Evolutionary conservation across 192 early-diverging fungal species (phyloP).

Genomic region (Dissophora globulifera): DNA sequence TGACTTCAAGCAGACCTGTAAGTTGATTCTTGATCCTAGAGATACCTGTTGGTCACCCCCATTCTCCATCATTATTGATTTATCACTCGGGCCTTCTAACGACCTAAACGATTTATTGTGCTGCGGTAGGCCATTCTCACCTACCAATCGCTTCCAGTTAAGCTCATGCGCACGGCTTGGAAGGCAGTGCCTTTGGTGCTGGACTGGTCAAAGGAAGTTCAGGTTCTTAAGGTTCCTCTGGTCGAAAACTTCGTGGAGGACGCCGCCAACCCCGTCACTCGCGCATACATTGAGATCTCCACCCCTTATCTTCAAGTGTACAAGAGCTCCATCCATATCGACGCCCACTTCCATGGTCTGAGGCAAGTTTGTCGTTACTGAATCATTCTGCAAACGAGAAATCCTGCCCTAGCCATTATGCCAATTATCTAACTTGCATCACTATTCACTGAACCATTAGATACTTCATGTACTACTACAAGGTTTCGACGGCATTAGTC

Average conservation of each 20-base stretch:
- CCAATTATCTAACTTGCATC: neutral
- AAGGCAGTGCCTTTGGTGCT: conserved; percentile 53
- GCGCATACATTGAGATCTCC: conserved; percentile 57
- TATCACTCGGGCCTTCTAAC: too few relatives aligned
- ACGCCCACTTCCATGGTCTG: conserved; percentile 67
- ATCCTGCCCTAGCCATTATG: neutral
- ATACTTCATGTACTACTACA: conserved; percentile 66
- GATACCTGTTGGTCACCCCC: too few relatives aligned
- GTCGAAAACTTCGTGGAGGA: conserved; percentile 57
- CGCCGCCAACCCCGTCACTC: conserved; percentile 51
- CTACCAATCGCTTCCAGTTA: conserved; percentile 53
- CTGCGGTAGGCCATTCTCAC: conserved; percentile 58
- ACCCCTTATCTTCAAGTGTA: conserved; percentile 61
- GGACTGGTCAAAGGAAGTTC: conserved; percentile 57
- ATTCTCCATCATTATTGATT: too few relatives aligned
- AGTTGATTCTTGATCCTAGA: conserved; percentile 1
- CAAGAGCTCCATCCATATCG: conserved; percentile 58
- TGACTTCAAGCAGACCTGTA: conserved; percentile 60
- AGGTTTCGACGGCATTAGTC: conserved; percentile 53
- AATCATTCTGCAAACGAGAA: too few relatives aligned
- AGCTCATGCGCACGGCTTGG: conserved; percentile 54
- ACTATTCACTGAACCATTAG: conserved; percentile 9
- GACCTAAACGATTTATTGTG: too few relatives aligned
- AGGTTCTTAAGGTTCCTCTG: conserved; percentile 48
- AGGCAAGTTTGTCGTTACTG: too few relatives aligned